Base-by-base conservation (phyloP, 345 rosid species). In the Rhodamnia argentea region DNA sequence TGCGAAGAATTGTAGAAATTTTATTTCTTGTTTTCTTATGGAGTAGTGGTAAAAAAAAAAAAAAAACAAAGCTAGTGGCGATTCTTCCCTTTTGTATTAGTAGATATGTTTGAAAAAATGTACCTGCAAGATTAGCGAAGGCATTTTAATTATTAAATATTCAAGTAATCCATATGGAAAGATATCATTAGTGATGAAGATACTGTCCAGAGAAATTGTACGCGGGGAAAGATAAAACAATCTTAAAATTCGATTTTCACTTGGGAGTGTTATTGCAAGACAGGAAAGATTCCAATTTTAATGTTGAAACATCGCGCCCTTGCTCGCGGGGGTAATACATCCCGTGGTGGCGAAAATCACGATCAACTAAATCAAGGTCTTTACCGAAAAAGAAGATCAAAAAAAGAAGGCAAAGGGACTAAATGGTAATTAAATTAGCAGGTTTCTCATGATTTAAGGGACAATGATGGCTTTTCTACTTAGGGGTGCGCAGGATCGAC, bases 251-350 rank as follows among this genome's bases (percentile, higher is more conserved):
- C 14, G 76, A 15, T 15, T 4, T 16, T 62, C 7, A 42, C 6
- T 62, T 16, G 1, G 2, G 16, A 15, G 7, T 2, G 18, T 29
- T 0, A 3, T 15, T 3, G 15, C 42, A 15, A 3, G 3, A 0
- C 1, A 62, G 42, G 16, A 29, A 37, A 32, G 42, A 62, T 29
- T 0, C 20, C 4, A 14, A 60, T 60, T 60, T 60, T 27, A 7
- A 60, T 27, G 55, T 27, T 7, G 20, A 27, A 27, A 8, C 74
- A 13, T 27, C 20, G 1, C 29, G 2, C 24, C n/a, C 24, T 56
- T 23, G 13, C 10, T 10, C 5, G 10, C 4, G 5, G 1, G 60
- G 60, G 60, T 5, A 1, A 57, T 10, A 10, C 4, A 4, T 10
- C n/a, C 9, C 13, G 2, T 24, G 5, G n/a, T 4, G 27, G 27